Conservation (phyloP, 2,329 filamentous ascomycete species). For the Apiospora koreana region DNA sequence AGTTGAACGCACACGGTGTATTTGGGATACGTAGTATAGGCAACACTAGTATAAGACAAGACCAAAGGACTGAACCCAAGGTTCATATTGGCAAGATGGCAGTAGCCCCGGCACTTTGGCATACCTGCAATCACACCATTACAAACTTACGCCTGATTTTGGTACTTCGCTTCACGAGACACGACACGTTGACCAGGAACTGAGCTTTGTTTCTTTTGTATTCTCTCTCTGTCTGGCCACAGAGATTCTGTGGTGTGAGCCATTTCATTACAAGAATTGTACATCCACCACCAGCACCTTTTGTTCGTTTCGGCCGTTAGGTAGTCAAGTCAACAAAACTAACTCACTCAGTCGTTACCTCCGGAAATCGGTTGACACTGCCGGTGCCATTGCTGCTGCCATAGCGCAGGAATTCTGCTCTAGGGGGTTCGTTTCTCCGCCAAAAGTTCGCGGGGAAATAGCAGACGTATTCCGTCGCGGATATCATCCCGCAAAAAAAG, state of each 20-base stretch:
- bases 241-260: background rate
- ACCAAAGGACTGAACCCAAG: no score
- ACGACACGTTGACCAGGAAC: background rate
- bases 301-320: background rate
- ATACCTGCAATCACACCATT: no score
- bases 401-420: background rate
- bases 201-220: background rate
- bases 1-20: no score
- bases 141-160: background rate
- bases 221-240: background rate
- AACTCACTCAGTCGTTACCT: background rate
- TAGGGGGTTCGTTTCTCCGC: background rate
- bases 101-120: no score
- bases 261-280: background rate
- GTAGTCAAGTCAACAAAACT: conserved; percentile 1
- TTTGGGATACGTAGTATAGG: no score
- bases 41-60: no score
- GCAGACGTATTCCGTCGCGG: background rate
- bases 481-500: background rate
- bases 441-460: background rate
- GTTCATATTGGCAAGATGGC: no score
- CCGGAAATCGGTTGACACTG: background rate
- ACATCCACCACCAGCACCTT: background rate
- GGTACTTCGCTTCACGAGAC: background rate
- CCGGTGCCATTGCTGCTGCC: background rate